Percentiles rank a stretch among this genome's conserved stretches.
Conservation (phyloP, 1,139 yeast species). For the Diutina catenulata region DNA sequence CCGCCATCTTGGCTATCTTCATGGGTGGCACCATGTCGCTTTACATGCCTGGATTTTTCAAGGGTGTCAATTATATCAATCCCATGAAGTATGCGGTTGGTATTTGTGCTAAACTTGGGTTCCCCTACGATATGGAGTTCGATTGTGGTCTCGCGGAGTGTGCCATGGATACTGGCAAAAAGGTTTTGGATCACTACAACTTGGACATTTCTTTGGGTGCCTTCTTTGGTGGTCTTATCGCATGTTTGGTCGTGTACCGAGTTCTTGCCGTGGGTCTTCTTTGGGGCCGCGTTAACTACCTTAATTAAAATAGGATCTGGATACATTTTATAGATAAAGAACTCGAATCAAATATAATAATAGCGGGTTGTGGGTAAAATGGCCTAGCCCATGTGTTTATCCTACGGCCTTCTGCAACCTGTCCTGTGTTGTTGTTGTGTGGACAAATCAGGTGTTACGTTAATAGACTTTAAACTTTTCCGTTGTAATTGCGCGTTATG, state of each 20-base stretch:
- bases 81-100: slow-evolving; percentile 67
- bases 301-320: slow-evolving; percentile 2
- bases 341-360: too few relatives aligned
- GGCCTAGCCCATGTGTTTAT: too few relatives aligned
- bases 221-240: slow-evolving; percentile 24
- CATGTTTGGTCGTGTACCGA: slow-evolving; percentile 26
- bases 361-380: too few relatives aligned
- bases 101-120: slow-evolving; percentile 33
- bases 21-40: slow-evolving; percentile 86
- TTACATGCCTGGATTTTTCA: slow-evolving; percentile 56
- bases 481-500: too few relatives aligned
- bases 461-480: too few relatives aligned
- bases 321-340: too few relatives aligned
- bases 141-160: slow-evolving; percentile 19
- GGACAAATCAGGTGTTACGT: too few relatives aligned
- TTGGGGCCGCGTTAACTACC: slow-evolving; percentile 16
- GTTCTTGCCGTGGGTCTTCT: slow-evolving; percentile 17
- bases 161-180: slow-evolving; percentile 21
- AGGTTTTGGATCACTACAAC: slow-evolving; percentile 23
- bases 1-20: slow-evolving; percentile 57
- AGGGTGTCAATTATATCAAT: slow-evolving; percentile 58
- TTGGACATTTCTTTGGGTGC: slow-evolving; percentile 20
- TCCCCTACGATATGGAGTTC: slow-evolving; percentile 19
- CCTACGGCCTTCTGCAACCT: too few relatives aligned
- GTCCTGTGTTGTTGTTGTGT: too few relatives aligned